Percentiles rank a stretch among this genome's conserved stretches.
phyloP scores from a whole-genome alignment of 2,329 filamentous ascomycete species.

The Penicillium sp. region DNA sequence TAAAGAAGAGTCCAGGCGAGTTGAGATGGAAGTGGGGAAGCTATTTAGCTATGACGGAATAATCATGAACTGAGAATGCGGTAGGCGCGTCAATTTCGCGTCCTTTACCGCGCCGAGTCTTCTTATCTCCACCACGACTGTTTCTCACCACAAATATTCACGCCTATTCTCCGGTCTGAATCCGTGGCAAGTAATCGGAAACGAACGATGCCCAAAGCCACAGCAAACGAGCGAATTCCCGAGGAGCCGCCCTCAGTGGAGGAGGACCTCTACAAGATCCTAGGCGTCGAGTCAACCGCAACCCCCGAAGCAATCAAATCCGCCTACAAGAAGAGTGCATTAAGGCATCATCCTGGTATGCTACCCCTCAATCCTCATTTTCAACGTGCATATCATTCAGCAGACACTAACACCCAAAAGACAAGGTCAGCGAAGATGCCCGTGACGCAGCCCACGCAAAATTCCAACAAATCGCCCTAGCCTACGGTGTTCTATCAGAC shows the following conservation, averaged over 20 bases:
- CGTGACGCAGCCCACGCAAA: constrained; percentile 72
- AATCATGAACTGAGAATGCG: constrained; percentile 24
- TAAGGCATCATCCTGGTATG: constrained; percentile 82
- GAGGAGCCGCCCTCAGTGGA: constrained; percentile 25
- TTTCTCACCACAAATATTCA: background rate
- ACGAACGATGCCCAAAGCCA: constrained; percentile 18
- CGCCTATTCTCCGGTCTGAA: background rate
- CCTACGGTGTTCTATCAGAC: constrained; percentile 90
- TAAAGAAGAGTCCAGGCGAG: background rate
- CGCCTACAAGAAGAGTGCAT: constrained; percentile 85
- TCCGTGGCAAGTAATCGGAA: background rate
- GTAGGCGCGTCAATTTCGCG: constrained; percentile 28
- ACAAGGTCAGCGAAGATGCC: constrained; percentile 70
- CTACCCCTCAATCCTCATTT: background rate
- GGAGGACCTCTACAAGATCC: constrained; percentile 69
- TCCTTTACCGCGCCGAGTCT: constrained; percentile 6
- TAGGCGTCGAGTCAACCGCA: constrained; percentile 69
- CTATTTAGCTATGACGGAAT: constrained; percentile 19
- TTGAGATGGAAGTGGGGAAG: background rate
- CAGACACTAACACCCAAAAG: constrained; percentile 44
- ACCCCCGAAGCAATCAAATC: constrained; percentile 79
- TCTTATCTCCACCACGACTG: background rate
- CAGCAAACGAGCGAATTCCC: constrained; percentile 41
- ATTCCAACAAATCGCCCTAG: constrained; percentile 90
- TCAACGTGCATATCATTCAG: constrained; percentile 6